These are phyloP conservation scores for Selaginella tamariscina DNA, from an alignment of 75 land plant genomes.

Conservation along the genomic window DNA sequence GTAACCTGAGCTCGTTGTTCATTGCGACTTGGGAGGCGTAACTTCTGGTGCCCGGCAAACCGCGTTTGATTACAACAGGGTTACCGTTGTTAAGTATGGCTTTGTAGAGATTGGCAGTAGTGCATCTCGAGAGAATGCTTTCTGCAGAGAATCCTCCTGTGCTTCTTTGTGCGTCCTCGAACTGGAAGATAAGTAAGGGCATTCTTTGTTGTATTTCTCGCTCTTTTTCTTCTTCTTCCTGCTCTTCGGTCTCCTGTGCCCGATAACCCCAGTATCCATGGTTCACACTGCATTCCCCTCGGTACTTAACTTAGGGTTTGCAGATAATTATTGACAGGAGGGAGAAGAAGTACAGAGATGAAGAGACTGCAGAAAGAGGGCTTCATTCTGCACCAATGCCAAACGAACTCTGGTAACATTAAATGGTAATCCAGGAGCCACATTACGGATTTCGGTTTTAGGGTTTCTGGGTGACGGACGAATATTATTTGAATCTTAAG, in stretches of 20 bases:
- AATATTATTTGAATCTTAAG: no score
- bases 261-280: not conserved
- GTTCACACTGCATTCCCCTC: not conserved
- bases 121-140: not conserved
- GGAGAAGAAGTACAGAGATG: no score
- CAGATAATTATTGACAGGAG: no score
- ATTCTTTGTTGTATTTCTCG: no score
- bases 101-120: not conserved
- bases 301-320: not conserved
- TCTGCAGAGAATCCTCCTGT: not conserved
- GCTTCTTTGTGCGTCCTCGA: not conserved
- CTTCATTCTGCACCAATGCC: no score
- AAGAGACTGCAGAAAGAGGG: no score
- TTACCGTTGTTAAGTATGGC: not conserved
- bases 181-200: not conserved
- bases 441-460: no score
- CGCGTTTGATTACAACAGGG: conserved; percentile 12
- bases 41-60: conserved; percentile 4
- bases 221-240: not conserved
- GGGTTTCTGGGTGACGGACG: no score
- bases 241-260: not conserved
- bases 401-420: no score
- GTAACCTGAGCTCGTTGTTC: conserved; percentile 9
- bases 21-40: conserved; percentile 9
- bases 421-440: no score